These are phyloP conservation scores for Fusarium acutatum DNA, from an alignment of 2,329 filamentous ascomycete genomes.

Conservation along the genomic window DNA sequence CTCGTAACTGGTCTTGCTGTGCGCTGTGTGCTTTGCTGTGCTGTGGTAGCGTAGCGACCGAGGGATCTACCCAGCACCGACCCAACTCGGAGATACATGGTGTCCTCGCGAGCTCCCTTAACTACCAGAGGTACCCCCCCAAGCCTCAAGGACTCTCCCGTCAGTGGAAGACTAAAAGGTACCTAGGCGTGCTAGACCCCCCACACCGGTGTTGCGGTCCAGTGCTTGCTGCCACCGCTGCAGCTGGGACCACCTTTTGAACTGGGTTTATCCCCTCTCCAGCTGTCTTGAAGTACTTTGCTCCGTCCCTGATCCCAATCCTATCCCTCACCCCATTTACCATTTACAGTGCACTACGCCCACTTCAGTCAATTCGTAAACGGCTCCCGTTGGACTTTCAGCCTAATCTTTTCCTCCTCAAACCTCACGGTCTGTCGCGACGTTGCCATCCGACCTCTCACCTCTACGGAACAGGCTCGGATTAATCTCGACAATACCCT, in stretches of 20 bases:
- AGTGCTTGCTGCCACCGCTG: constrained; percentile 30
- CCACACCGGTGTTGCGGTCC: constrained; percentile 19
- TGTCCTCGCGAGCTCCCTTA: constrained; percentile 2
- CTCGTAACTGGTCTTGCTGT: constrained; percentile 14
- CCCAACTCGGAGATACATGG: constrained; percentile 28
- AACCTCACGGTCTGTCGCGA: constrained; percentile 16
- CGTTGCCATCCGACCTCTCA: constrained; percentile 23
- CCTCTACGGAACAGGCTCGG: constrained; percentile 22
- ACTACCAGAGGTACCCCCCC: constrained; percentile 1
- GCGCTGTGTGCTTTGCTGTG: neutral
- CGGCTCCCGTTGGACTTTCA: constrained; percentile 23
- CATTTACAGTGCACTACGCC: constrained; percentile 24
- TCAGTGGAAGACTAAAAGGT: constrained; percentile 12
- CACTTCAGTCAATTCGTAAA: constrained; percentile 33
- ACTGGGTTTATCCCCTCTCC: constrained; percentile 25
- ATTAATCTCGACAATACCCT: neutral
- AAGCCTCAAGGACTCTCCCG: neutral
- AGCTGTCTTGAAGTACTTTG: constrained; percentile 24
- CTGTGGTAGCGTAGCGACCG: constrained; percentile 24
- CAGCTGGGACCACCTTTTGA: constrained; percentile 27
- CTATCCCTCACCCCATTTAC: constrained; percentile 20
- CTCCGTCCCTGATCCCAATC: constrained; percentile 23
- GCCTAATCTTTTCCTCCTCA: constrained; percentile 24
- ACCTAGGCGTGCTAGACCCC: constrained; percentile 15
- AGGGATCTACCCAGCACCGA: constrained; percentile 26